These are phyloP conservation scores for Epichloe baconii DNA, from an alignment of 2,329 filamentous ascomycete species.

Conservation along the genomic window DNA sequence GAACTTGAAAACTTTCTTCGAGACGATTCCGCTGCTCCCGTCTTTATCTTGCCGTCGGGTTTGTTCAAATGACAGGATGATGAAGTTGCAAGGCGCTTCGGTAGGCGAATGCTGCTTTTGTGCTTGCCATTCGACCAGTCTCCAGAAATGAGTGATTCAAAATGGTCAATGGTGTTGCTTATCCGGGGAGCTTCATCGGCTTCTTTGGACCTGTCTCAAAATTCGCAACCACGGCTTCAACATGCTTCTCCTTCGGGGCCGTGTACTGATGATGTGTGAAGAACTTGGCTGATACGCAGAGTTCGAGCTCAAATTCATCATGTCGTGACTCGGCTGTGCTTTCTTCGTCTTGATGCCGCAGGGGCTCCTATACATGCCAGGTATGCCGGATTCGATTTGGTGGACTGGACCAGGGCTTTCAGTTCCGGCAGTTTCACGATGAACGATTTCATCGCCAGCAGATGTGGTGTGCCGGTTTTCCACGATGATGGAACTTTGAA, in stretches of 20 bases:
- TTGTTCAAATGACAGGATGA: background rate
- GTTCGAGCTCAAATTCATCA: background rate
- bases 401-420: background rate
- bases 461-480: background rate
- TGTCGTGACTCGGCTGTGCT: background rate
- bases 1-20: slow-evolving; percentile 4
- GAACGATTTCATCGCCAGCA: background rate
- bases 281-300: background rate
- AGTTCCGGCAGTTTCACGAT: background rate
- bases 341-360: background rate
- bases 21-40: background rate
- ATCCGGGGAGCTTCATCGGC: background rate
- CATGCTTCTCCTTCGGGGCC: background rate
- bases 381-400: background rate
- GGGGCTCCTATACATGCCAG: background rate
- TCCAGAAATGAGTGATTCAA: slow-evolving; percentile 4
- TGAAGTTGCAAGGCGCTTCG: background rate
- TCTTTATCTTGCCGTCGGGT: background rate
- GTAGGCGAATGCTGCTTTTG: background rate
- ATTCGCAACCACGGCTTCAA: background rate
- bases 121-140: background rate
- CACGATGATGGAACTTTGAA: background rate
- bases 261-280: background rate
- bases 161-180: slow-evolving; percentile 5
- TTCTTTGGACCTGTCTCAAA: slow-evolving; percentile 1